Conservation (phyloP, 2,329 filamentous ascomycete genomes). For the Chaetothyriales sp. region DNA sequence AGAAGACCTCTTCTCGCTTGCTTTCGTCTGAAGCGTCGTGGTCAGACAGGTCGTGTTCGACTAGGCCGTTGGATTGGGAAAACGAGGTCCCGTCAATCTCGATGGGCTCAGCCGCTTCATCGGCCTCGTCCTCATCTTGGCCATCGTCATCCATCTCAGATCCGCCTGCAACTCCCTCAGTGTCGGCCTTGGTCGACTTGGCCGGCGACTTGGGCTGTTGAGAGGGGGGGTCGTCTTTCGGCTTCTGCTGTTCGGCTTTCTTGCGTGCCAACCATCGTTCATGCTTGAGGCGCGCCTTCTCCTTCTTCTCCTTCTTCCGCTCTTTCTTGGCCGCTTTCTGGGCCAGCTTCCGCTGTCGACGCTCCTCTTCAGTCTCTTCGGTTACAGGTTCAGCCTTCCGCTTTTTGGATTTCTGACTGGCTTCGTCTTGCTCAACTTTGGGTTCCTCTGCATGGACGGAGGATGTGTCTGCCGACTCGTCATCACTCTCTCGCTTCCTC, state of each 20-base stretch:
- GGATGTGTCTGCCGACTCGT: conserved; percentile 34
- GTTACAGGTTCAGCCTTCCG: conserved; percentile 14
- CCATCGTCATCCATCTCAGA: conserved; percentile 2
- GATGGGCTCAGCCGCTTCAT: conserved; percentile 14
- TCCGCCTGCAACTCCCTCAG: conserved; percentile 14
- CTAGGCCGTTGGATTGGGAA: background rate
- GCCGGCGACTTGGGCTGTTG: background rate
- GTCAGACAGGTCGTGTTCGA: conserved; percentile 27
- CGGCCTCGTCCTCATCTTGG: conserved; percentile 20
- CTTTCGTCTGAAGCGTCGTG: conserved; percentile 35
- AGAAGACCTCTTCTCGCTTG: conserved; percentile 22
- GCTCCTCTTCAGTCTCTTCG: conserved; percentile 26
- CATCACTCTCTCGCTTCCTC: conserved; percentile 58
- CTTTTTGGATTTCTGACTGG: conserved; percentile 10
- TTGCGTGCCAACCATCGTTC: conserved; percentile 29
- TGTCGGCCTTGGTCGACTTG: background rate
- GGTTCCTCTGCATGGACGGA: conserved; percentile 4
- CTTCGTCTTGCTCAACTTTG: conserved; percentile 5
- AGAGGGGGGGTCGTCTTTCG: background rate
- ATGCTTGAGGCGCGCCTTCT: conserved; percentile 19
- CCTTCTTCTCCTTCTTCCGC: conserved; percentile 25
- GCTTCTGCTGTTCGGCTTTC: conserved; percentile 16
- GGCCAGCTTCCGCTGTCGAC: conserved; percentile 27
- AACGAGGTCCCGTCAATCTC: conserved; percentile 1
- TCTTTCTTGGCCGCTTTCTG: conserved; percentile 35